phyloP scores from a whole-genome alignment of 1,284 basidiomycete species.

The Tylopilus sp. region DNA sequence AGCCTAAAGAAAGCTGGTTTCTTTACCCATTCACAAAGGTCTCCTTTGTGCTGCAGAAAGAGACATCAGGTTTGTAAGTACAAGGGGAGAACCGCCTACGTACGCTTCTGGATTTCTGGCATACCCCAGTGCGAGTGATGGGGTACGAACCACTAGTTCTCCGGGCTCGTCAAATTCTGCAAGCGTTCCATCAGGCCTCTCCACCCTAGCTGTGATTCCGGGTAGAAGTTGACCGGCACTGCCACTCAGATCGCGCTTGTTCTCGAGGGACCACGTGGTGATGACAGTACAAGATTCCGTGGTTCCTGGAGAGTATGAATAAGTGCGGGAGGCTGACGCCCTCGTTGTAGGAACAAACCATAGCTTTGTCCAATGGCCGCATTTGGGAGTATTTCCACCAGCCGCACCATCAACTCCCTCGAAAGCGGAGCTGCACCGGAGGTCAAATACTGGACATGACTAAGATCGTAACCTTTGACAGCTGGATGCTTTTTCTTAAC shows the following conservation, averaged over 20 bases:
- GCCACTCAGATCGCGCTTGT: slow-evolving; percentile 49
- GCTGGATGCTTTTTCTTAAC: slow-evolving; percentile 42
- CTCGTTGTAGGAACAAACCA: slow-evolving; percentile 33
- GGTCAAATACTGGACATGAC: slow-evolving; percentile 46
- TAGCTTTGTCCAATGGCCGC: slow-evolving; percentile 48
- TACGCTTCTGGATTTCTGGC: slow-evolving; percentile 58
- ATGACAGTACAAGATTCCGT: slow-evolving; percentile 43
- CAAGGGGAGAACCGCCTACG: slow-evolving; percentile 26
- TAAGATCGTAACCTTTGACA: slow-evolving; percentile 52
- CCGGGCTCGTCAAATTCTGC: slow-evolving; percentile 62
- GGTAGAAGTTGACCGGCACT: slow-evolving; percentile 56
- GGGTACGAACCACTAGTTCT: slow-evolving; percentile 57
- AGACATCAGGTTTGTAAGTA: background rate
- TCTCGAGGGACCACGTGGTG: slow-evolving; percentile 31
- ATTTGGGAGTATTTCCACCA: slow-evolving; percentile 45
- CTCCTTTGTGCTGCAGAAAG: slow-evolving; percentile 43
- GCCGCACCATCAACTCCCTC: slow-evolving; percentile 44
- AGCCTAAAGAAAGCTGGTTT: background rate
- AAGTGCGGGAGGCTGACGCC: background rate
- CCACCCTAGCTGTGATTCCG: slow-evolving; percentile 49
- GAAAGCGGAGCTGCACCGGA: slow-evolving; percentile 61
- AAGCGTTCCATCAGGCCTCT: slow-evolving; percentile 57
- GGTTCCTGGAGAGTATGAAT: slow-evolving; percentile 30
- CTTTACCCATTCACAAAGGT: slow-evolving; percentile 50
- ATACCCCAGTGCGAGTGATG: slow-evolving; percentile 58